Conservation (phyloP, 2,329 filamentous ascomycete species). For the Penicillium vulpinum region DNA sequence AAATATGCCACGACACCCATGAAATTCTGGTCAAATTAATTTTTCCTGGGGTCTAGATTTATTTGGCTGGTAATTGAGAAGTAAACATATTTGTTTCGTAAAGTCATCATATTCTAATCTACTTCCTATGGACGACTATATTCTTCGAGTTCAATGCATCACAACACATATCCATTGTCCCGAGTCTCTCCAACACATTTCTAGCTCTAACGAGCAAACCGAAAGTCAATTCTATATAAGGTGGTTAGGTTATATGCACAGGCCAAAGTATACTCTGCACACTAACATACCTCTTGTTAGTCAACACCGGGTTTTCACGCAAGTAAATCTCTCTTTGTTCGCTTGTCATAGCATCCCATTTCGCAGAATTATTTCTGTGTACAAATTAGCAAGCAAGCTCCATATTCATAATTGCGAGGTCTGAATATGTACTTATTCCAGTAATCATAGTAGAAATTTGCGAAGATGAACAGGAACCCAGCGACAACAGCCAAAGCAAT, state of each 20-base stretch:
- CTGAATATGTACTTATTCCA: neutral
- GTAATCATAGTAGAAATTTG: neutral
- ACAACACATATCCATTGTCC: too few species aligned
- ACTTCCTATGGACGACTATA: neutral
- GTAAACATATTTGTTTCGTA: neutral
- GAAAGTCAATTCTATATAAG: constrained; percentile 34
- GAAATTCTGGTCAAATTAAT: neutral
- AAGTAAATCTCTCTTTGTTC: constrained; percentile 34
- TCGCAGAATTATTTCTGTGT: constrained; percentile 53
- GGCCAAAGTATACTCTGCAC: too few species aligned
- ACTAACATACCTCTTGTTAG: constrained; percentile 30
- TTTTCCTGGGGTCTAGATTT: neutral
- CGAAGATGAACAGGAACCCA: neutral
- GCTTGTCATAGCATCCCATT: constrained; percentile 35
- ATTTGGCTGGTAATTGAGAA: neutral
- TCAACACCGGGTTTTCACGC: constrained; percentile 30
- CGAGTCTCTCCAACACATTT: neutral
- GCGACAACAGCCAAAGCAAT: neutral
- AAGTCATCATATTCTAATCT: neutral
- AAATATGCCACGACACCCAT: neutral
- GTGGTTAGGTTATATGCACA: neutral
- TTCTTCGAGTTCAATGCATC: too few species aligned
- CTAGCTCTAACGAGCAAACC: constrained; percentile 22
- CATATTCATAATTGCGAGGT: neutral
- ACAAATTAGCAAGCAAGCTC: neutral